Conservation (phyloP, 2,329 filamentous ascomycete genomes). For the Calycina herbarum region DNA sequence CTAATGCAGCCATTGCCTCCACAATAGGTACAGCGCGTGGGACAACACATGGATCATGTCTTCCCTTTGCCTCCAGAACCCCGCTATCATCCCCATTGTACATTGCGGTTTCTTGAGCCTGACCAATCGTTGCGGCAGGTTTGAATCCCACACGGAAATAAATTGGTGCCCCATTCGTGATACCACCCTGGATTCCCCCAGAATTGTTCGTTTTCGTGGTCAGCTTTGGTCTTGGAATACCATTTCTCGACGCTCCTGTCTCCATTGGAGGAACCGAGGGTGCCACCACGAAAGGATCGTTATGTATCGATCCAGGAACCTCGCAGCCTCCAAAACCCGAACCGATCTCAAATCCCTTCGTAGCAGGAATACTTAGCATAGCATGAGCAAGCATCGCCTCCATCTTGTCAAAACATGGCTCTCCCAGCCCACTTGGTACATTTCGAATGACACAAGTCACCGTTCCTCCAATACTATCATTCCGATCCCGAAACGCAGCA, state of each 20-base stretch:
- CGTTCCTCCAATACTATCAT: slow-evolving; percentile 92
- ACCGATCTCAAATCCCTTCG: slow-evolving; percentile 94
- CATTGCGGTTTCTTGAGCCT: slow-evolving; percentile 79
- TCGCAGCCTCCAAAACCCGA: slow-evolving; percentile 88
- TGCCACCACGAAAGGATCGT: slow-evolving; percentile 75
- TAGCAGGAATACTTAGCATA: slow-evolving; percentile 93
- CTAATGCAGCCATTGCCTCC: slow-evolving; percentile 87
- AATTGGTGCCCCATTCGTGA: slow-evolving; percentile 60
- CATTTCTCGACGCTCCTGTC: slow-evolving; percentile 46
- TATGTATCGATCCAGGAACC: slow-evolving; percentile 85
- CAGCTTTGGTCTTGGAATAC: slow-evolving; percentile 59
- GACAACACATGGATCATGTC: slow-evolving; percentile 92
- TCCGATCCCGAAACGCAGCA: slow-evolving; percentile 70
- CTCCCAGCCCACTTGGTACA: slow-evolving; percentile 80
- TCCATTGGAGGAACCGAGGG: slow-evolving; percentile 45
- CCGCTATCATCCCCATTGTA: slow-evolving; percentile 73
- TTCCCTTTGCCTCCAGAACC: slow-evolving; percentile 83
- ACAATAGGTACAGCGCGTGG: slow-evolving; percentile 79
- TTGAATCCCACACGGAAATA: slow-evolving; percentile 97
- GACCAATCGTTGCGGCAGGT: slow-evolving; percentile 88
- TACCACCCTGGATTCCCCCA: slow-evolving; percentile 16
- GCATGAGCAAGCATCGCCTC: slow-evolving; percentile 89
- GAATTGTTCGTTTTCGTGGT: slow-evolving; percentile 73
- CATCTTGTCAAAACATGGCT: slow-evolving; percentile 94
- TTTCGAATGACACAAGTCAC: slow-evolving; percentile 93